Base-by-base conservation (phyloP, 2,329 filamentous ascomycete genomes). In the Lachnellula subtilissima region DNA sequence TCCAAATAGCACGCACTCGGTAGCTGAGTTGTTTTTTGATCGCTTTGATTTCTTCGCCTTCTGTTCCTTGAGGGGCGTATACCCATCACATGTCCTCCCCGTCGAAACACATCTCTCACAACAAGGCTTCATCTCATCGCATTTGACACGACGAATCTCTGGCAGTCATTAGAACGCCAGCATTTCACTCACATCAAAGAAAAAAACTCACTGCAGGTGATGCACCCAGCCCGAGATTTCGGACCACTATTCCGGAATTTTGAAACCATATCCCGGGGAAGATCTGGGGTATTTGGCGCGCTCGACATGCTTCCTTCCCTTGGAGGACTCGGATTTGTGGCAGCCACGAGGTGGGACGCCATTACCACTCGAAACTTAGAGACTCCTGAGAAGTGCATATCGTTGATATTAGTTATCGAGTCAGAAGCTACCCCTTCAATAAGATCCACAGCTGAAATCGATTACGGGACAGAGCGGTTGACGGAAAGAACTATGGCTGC, bases 81-180 rank as follows among this genome's bases (percentile, higher is more conserved):
- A 63, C 14, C 61, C 59, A 39, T 61, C 59, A 46, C 59, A 63
- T 40, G 43, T 60, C 32, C 61, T 49, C 32, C 55, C 52, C 15
- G 59, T 61, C 14, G 48, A 60, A 2, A 42, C 50, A 37, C 56
- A 62, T 35, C 50, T 52, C 8, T 46, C 45, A 42, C 61, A 63
- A 15, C 25, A 25, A 15, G 61, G 61, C 47, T 61, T 63, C n/a
- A 32, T 40, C 54, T 63, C 61, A 46, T 61, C 61, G 53, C 61
- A 63, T 47, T 61, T 61, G 19, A 63, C 53, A 36, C 57, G 50
- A 15, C 61, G 50, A 15, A 60, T 58, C 50, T 32, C 59, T 63
- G 35, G 22, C 11, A 55, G 11, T 43, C 23, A 36, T 51, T 50
- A 49, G 45, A 48, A 35, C 28, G 17, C 22, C 7, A 36, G 17